Base-by-base conservation (phyloP, 306 rosid species). In the Betula pendula region DNA sequence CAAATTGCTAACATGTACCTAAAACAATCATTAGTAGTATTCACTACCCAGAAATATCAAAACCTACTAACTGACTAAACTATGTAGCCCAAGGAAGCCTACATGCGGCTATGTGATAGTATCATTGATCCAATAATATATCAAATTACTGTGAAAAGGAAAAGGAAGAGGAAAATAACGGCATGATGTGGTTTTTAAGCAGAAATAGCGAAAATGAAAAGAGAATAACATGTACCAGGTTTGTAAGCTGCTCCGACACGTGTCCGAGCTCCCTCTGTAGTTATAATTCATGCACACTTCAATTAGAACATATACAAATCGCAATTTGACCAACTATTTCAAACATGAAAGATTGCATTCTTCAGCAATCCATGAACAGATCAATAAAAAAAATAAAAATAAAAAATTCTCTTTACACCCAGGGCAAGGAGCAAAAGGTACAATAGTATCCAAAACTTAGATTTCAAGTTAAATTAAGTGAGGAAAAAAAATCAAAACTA, bases 181-280 rank as follows among this genome's bases (percentile, higher is more conserved):
- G 33, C 59, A 25, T 52, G 14, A 78, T 9, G 27, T 72, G 70
- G 22, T 43, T 19, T 66, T 67, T 27, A 25, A 1, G 20, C 5
- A 43, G 14, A 19, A 16, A 19, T 48, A 73, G 48, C 70, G 71
- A 83, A 59, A 19, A 44, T 38, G 62, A 44, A 49, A 65, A 76
- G 48, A 13, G 29, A 48, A 63, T 25, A 12, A 24, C 52, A 51
- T 65, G 44, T 17, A 52, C 97, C 89, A 81, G 71, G 76, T 86
- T 63, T 25, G 66, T 74, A 60, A 90, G 86, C 73, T 90, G 85
- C 86, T 90, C 80, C 14, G 87, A 84, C 13, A 87, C 88, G 42
- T 67, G 71, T 43, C 83, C 93, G 72, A 90, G 92, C 93, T 92
- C 96, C 87, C 75, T 87, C 94, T 94, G 94, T 73, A 77, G 72